Evolutionary conservation across 2,329 filamentous ascomycete species (phyloP), one percentile per base, ranked within the genome.

Genomic region (Arthroderma sp.): DNA sequence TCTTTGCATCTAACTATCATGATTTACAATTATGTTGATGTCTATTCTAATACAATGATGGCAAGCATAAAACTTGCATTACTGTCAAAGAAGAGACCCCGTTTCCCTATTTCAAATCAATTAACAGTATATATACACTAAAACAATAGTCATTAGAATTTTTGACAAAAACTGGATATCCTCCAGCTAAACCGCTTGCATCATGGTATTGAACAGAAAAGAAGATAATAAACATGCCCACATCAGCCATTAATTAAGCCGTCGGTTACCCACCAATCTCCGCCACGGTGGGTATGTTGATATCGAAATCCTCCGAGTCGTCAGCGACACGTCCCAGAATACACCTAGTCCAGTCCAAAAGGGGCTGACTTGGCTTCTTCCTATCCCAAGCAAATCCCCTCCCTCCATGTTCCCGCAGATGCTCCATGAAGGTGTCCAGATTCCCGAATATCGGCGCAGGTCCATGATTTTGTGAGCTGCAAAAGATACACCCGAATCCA

Each of bases 401-500:
- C 4, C 53, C 47, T 5, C 54, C 52, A 44, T 75, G 69, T 31
- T 66, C 63, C 15, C 67, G 65, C 11, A 78, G 62, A 66, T 78
- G 76, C 15, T 69, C 63, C 67, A 78, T 72, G 57, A 77, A 76
- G 17, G 62, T 67, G 38, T 72, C 66, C 1, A 75, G 63, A 23
- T 71, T 71, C 7, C 70, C 67, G 61, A 73, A 76, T 4, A 70
- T 68, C 2, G 69, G 70, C 4, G 69, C 65, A 8, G 62, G 43
- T 4, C 65, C 66, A 37, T 65, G 65, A 13, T 66, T 67, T 60
- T 70, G 65, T 7, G 72, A 71, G 54, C 71, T 72, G 61, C 76
- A 78, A 61, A 77, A 78, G 23, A 77, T 68, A 61, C 76, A 78
- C 21, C 72, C 74, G 61, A 71, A 77, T 47, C 55, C 41, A 2